Evolutionary conservation across 768 basidiomycete species (phyloP), one percentile per base, ranked within the genome.

Genomic region (Nidularia pulvinata): DNA sequence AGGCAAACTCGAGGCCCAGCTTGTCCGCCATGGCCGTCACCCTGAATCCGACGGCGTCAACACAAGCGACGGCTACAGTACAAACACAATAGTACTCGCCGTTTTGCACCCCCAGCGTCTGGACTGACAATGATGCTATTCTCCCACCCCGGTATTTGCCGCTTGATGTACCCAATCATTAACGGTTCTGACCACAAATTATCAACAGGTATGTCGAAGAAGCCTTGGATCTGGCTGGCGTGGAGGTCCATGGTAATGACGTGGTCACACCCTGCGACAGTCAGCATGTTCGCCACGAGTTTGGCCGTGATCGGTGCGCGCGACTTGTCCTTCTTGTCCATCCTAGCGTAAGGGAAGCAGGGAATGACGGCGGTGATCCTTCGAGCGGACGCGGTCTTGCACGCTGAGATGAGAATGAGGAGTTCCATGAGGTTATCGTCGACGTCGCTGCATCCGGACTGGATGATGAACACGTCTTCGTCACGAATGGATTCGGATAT

Each of bases 171-270:
- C 14, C 89, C 78, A 57, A 97, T 79, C 91, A 98, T 96, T 55
- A 95, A 77, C 2, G 97, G 94, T 68, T 99, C 96, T 36, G 93
- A 95, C 75, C 89, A 98, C 45, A 98, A 79, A 69, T 98, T 98
- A 75, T 98, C 96, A 30, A 97, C 95, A 7, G 96, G 96, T 59
- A 98, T 93, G 69, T 98, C 95, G 69, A 98, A 98, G 78, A 98
- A 98, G 6, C 96, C 96, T 67, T 98, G 96, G 55, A 98, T 98
- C 75, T 98, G 96, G 62, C 90, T 91, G 42, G 96, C 95, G 65
- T 98, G 96, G 49, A 98, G 76, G 69, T 98, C 95, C 90, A 98
- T 96, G n/a, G 96, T 98, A 61, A 99, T 98, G 64, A 99, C 89
- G 66, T 98, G 96, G 72, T 98, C 96, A 66, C 95, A 97, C 22